Conservation (phyloP, 2,329 filamentous ascomycete genomes). For the Xylariaceae sp. region DNA sequence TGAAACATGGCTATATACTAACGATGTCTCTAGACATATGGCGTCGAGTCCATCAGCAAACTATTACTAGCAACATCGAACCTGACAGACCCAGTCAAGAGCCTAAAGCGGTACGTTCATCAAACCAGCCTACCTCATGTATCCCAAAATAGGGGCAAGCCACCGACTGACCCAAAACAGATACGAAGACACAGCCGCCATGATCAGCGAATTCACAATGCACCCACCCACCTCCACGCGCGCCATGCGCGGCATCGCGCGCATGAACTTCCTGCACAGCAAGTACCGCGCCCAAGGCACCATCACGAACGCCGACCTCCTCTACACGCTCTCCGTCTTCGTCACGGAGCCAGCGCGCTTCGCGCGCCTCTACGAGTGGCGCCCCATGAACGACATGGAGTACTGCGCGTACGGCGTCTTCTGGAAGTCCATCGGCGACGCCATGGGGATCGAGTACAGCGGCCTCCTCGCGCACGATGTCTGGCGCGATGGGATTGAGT, state of each 20-base stretch:
- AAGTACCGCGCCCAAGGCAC: conserved; percentile 32
- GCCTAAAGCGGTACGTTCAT: conserved; percentile 29
- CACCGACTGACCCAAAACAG: conserved; percentile 12
- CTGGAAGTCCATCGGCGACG: conserved; percentile 67
- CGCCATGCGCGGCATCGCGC: conserved; percentile 33
- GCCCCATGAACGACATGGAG: conserved; percentile 61
- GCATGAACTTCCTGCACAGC: conserved; percentile 38
- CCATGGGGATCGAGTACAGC: conserved; percentile 57
- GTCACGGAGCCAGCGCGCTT: conserved; percentile 61
- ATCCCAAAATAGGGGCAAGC: neutral
- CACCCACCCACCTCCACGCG: conserved; percentile 36
- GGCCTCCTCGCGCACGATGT: conserved; percentile 30
- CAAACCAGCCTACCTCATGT: neutral
- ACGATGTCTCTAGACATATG: conserved; percentile 28
- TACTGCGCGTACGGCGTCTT: conserved; percentile 60
- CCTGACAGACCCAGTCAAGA: conserved; percentile 30
- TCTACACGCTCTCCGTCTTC: conserved; percentile 50
- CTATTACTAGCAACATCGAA: conserved; percentile 31
- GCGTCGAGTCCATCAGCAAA: conserved; percentile 30
- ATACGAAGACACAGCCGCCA: conserved; percentile 31
- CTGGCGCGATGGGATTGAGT: conserved; percentile 49
- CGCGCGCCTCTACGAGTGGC: conserved; percentile 65
- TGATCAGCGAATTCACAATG: conserved; percentile 31
- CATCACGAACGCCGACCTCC: conserved; percentile 36
- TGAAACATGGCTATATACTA: neutral